These are phyloP conservation scores for Microcos paniculata DNA, from an alignment of 345 rosid genomes.

Conservation along the genomic window DNA sequence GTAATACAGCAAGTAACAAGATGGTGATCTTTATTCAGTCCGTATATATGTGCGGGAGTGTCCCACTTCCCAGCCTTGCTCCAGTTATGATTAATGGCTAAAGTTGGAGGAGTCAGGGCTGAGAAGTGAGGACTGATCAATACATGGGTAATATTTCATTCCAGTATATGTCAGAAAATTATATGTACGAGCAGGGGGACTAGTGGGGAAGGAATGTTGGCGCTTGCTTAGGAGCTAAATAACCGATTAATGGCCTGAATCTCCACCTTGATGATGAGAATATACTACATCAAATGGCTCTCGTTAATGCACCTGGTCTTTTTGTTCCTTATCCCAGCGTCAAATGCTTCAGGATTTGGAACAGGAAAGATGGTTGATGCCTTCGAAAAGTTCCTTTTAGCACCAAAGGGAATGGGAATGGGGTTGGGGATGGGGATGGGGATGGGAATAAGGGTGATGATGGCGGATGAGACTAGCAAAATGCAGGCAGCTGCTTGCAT, in stretches of 20 bases:
- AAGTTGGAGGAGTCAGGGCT: neutral
- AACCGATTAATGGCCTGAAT: neutral
- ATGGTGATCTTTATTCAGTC: neutral
- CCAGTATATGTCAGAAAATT: neutral
- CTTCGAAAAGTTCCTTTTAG: slow-evolving; percentile 9
- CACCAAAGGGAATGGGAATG: neutral
- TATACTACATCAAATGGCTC: too few relatives aligned
- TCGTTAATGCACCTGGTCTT: too few relatives aligned
- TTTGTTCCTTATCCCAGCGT: too few relatives aligned
- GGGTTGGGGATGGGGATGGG: neutral
- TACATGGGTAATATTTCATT: neutral
- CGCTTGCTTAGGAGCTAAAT: neutral
- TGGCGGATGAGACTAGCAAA: slow-evolving; percentile 10
- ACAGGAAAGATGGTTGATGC: neutral
- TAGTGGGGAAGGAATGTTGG: neutral
- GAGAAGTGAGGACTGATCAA: neutral
- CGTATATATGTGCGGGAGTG: neutral
- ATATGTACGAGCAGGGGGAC: neutral
- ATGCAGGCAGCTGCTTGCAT: neutral
- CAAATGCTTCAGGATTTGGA: neutral
- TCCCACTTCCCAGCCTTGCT: too few relatives aligned
- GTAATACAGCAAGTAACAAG: neutral
- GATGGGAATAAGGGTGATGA: neutral
- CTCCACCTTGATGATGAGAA: neutral
- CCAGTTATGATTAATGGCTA: neutral